Evolutionary conservation across 257 asterid genomes (phyloP), one percentile per base, ranked within the genome.

Genomic region (Misopates orontium): DNA sequence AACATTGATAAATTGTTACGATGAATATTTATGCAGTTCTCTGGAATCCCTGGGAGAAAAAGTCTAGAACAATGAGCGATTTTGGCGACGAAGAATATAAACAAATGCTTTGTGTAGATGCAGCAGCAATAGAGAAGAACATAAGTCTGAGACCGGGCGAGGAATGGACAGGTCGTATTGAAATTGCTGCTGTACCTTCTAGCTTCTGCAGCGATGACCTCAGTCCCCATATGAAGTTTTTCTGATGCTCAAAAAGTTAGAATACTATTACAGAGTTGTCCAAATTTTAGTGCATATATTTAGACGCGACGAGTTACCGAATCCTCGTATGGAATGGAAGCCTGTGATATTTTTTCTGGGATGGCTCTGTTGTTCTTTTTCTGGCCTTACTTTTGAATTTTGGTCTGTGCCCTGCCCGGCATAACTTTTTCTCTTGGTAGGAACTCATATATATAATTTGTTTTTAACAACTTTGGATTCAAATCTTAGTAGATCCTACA

Each of bases 11-110:
- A 44, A 12, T 4, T 44, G 18, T 4, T 44, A 4, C 21, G 8
- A 21, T 44, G 4, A 8, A n/a, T 53, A 17, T 51, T 41, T 49
- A 1, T 32, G 21, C 52, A 92, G 98, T 76, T 68, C 96, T 92
- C 65, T 92, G 98, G 98, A 92, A 92, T 68, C 97, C 98, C 51
- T 92, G 98, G 98, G 97, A 87, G 41, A 92, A 87, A 82, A 92
- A 87, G 62, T 77, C 96, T 1, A 92, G 83, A 75, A 85, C 95
- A 51, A 87, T 92, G 95, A 60, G 76, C 1, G 97, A 89, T 80
- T 89, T 92, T 55, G 98, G 97, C 0, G 93, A 85, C 23, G 97
- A 82, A 7, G 98, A 89, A 75, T 92, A 87, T 77, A 89, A 83
- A 32, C 89, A 86, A 64, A 92, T 92, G 98, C 72, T 92, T 0